phyloP scores from a whole-genome alignment of 495 filamentous ascomycete genomes.

The Penicillium waksmanii region DNA sequence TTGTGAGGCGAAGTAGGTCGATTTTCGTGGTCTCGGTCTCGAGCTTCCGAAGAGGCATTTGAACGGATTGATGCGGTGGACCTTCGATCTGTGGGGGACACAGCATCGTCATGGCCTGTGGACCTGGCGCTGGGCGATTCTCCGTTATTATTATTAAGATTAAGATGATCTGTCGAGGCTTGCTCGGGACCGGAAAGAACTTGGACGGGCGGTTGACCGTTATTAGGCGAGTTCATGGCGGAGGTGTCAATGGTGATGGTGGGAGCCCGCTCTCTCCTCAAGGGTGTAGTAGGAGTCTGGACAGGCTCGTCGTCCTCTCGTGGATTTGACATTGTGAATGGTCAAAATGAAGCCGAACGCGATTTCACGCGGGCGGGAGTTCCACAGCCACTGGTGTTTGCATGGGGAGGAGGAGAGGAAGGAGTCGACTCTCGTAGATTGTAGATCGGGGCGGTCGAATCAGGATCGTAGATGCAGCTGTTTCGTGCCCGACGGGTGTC shows the following conservation, averaged over 20 bases:
- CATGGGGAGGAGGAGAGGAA: constrained; percentile 10
- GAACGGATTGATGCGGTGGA: constrained; percentile 56
- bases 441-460: not conserved
- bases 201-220: constrained; percentile 30
- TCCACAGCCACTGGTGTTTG: constrained; percentile 10
- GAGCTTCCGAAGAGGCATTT: constrained; percentile 71
- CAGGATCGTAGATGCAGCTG: not conserved
- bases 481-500: not conserved
- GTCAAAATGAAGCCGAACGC: constrained; percentile 15
- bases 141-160: constrained; percentile 33
- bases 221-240: constrained; percentile 54
- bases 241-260: constrained; percentile 80
- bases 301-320: constrained; percentile 28
- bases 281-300: constrained; percentile 34
- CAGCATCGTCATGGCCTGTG: constrained; percentile 42
- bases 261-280: constrained; percentile 56
- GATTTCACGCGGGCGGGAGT: constrained; percentile 19
- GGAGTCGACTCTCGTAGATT: not conserved
- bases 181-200: constrained; percentile 43
- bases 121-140: constrained; percentile 44
- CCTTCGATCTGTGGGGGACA: constrained; percentile 62
- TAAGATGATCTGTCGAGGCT: constrained; percentile 47
- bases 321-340: constrained; percentile 41
- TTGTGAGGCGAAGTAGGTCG: constrained; percentile 91
- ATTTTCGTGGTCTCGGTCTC: constrained; percentile 66